Evolutionary conservation across 2,329 filamentous ascomycete genomes (phyloP).

Genomic region (Xylaria sp.): DNA sequence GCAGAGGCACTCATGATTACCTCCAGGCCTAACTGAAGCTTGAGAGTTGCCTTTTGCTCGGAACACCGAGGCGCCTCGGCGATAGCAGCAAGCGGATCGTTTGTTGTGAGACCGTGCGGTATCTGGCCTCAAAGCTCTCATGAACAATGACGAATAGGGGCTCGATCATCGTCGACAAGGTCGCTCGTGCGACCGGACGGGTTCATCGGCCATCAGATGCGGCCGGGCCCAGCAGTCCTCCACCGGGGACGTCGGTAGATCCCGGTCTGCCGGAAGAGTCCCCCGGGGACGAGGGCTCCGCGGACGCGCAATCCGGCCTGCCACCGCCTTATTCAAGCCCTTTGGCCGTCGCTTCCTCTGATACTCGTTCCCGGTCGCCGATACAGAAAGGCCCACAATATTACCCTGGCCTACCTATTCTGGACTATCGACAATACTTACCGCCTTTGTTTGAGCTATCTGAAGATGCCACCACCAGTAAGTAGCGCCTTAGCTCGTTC

Average conservation of each 20-base stretch:
- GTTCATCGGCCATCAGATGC: conserved; percentile 24
- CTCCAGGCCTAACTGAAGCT: not conserved
- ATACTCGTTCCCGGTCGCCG: conserved; percentile 11
- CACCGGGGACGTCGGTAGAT: not conserved
- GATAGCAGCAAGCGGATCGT: not conserved
- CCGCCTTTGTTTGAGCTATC: conserved; percentile 57
- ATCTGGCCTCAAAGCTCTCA: not conserved
- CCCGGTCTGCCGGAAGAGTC: conserved; percentile 8
- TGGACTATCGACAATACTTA: conserved; percentile 57
- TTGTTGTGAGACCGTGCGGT: not conserved
- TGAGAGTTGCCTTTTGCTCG: not conserved
- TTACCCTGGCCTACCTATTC: conserved; percentile 50
- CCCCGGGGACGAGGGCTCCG: not conserved
- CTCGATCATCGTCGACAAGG: conserved; percentile 24
- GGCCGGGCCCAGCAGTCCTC: conserved; percentile 10
- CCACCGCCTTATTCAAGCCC: conserved; percentile 37
- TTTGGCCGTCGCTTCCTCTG: conserved; percentile 22
- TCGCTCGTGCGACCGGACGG: conserved; percentile 13
- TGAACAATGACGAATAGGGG: conserved; percentile 5
- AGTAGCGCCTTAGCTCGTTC: too few species aligned
- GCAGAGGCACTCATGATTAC: too few species aligned
- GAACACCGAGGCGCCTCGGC: conserved; percentile 4
- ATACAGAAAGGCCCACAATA: conserved; percentile 36
- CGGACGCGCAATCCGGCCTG: conserved; percentile 3
- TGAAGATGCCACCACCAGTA: conserved; percentile 48